Evolutionary conservation across 148 eudicot species (phyloP).

Genomic region (Camellia lanceoleosa): DNA sequence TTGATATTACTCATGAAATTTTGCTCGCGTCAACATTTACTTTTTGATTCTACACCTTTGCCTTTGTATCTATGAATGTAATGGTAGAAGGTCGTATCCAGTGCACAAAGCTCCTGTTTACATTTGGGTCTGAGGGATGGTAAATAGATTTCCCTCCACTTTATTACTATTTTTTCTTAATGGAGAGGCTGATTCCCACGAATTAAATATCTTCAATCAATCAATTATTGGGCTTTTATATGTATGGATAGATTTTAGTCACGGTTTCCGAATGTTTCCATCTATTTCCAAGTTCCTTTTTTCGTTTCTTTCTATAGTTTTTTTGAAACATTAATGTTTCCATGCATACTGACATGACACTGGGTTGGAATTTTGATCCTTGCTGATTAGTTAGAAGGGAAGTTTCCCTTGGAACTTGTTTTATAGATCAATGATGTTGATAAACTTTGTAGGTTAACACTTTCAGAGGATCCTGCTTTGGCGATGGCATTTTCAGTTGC

Average conservation of each 20-base stretch:
- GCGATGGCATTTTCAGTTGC: conserved; percentile 98
- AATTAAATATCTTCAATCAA: neutral
- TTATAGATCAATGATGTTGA: conserved; percentile 15
- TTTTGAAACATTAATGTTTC: neutral
- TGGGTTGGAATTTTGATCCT: neutral
- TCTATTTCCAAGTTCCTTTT: neutral
- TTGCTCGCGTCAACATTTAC: neutral
- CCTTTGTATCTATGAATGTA: too few relatives aligned
- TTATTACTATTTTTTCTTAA: too few relatives aligned
- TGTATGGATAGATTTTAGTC: neutral
- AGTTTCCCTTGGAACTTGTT: neutral
- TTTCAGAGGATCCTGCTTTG: conserved; percentile 92
- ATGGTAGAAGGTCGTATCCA: too few relatives aligned
- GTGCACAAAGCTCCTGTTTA: too few relatives aligned
- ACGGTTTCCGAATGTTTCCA: neutral
- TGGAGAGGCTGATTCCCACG: too few relatives aligned
- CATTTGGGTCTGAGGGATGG: too few relatives aligned
- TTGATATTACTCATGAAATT: neutral
- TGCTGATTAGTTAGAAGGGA: neutral
- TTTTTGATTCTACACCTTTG: neutral
- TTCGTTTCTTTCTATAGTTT: neutral
- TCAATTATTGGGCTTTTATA: neutral
- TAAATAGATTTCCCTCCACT: too few relatives aligned
- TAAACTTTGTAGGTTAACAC: conserved; percentile 55
- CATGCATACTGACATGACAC: neutral